Base-by-base conservation (phyloP, 2,329 filamentous ascomycete genomes). In the Arthroderma sp. region DNA sequence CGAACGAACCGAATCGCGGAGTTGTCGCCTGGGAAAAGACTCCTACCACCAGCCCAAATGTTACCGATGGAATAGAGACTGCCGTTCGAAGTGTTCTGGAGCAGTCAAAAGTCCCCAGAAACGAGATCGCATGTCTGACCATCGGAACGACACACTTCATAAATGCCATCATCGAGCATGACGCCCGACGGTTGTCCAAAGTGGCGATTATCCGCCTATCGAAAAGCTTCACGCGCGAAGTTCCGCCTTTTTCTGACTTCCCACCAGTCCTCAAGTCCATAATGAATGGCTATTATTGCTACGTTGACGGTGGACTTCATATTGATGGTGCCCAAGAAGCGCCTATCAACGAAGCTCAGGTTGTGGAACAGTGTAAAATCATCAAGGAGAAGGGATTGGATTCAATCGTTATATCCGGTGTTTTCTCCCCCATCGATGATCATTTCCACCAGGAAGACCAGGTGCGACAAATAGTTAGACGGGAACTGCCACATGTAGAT, bases 341-440 rank as follows among this genome's bases (percentile, higher is more conserved):
- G 8, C 58, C 64, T 4, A 49, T 74, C 43, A 55, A 61, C 6
- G 66, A 72, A 52, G 56, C 58, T 27, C 62, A 73, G 62, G 59
- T 72, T 15, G 52, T 69, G 4, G 60, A 63, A 33, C 58, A 68
- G 50, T 69, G 67, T 46, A 61, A 53, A 4, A 59, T 61, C 15
- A 69, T 71, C 50, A 66, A 64, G 52, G 61, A 63, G 33, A 63
- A 64, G 22, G 63, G 63, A 1, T 58, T 72, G 42, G 61, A 57
- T 8, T 50, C 65, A 34, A 61, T 80, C 1, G 75, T 77, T 0
- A 61, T 80, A 4, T 69, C 72, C 4, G 75, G 75, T 1, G 68
- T 78, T 6, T 78, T 75, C 57, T 74, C 71, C 6, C 74, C 75
- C 0, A 73, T 78, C 27, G 75, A 80, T 53, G 67, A 70, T 6